Evolutionary conservation across 148 eudicot species (phyloP).

Genomic region (Dysphania ambrosioides): DNA sequence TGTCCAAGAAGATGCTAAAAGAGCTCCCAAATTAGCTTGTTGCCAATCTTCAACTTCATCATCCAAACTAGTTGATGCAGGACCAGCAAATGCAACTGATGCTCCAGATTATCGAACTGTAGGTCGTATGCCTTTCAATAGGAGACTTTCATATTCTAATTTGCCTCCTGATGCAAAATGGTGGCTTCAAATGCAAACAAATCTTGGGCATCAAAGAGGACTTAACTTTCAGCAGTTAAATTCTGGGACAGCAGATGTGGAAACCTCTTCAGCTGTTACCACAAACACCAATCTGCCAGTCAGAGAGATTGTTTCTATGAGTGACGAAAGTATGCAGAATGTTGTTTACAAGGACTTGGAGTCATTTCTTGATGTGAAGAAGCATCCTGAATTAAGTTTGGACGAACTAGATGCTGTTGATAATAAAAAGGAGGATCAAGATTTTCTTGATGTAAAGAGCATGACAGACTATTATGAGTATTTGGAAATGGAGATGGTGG

Average conservation of each 20-base stretch:
- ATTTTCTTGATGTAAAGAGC: conserved; percentile 36
- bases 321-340: conserved; percentile 16
- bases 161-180: conserved; percentile 74
- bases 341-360: conserved; percentile 23
- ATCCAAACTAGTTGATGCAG: conserved; percentile 46
- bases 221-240: conserved; percentile 37
- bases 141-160: conserved; percentile 45
- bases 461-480: conserved; percentile 51
- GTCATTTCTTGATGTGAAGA: conserved; percentile 29
- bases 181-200: conserved; percentile 76
- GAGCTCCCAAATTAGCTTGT: conserved; percentile 93
- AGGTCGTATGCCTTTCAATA: conserved; percentile 52
- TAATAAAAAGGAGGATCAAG: conserved; percentile 35
- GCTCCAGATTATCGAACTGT: conserved; percentile 36
- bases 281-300: conserved; percentile 6
- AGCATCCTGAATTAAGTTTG: conserved; percentile 20
- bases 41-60: conserved; percentile 54
- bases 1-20: conserved; percentile 93
- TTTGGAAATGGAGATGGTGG: conserved; percentile 49
- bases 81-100: conserved; percentile 39
- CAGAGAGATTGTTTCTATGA: conserved; percentile 16
- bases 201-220: conserved; percentile 42
- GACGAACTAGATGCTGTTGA: conserved; percentile 30
- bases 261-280: conserved; percentile 23
- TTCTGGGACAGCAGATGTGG: conserved; percentile 28